These are phyloP conservation scores for Kondoa subrosea DNA, from an alignment of 768 basidiomycete species.

Conservation along the genomic window DNA sequence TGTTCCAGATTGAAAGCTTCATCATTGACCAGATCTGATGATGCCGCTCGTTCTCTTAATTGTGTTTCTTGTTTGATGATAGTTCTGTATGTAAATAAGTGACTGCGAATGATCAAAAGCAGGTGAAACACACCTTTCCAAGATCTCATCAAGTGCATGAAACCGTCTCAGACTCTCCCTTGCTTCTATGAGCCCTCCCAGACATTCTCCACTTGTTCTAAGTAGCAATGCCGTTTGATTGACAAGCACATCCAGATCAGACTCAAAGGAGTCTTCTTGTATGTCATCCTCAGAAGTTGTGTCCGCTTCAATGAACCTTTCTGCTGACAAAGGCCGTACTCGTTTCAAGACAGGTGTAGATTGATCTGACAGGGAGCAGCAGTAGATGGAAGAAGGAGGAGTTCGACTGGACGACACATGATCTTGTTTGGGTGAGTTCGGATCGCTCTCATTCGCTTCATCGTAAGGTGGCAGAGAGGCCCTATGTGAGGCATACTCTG, in stretches of 20 bases:
- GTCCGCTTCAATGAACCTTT: not conserved
- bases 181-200: not conserved
- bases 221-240: not conserved
- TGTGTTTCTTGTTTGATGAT: not conserved
- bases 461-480: too few species aligned
- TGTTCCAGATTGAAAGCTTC: not conserved
- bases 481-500: too few species aligned
- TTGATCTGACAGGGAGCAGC: too few species aligned
- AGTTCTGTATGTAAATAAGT: not conserved
- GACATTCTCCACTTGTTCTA: not conserved
- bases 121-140: not conserved
- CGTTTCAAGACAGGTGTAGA: not conserved
- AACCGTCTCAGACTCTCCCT: not conserved
- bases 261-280: not conserved
- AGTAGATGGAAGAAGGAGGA: too few species aligned
- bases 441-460: too few species aligned
- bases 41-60: not conserved
- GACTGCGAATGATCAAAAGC: not conserved
- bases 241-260: not conserved
- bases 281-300: not conserved
- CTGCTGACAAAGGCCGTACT: not conserved
- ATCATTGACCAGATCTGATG: not conserved
- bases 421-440: too few species aligned
- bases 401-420: too few species aligned
- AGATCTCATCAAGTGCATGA: not conserved